Conservation (phyloP, 768 basidiomycete genomes). For the Mrakia frigida region DNA sequence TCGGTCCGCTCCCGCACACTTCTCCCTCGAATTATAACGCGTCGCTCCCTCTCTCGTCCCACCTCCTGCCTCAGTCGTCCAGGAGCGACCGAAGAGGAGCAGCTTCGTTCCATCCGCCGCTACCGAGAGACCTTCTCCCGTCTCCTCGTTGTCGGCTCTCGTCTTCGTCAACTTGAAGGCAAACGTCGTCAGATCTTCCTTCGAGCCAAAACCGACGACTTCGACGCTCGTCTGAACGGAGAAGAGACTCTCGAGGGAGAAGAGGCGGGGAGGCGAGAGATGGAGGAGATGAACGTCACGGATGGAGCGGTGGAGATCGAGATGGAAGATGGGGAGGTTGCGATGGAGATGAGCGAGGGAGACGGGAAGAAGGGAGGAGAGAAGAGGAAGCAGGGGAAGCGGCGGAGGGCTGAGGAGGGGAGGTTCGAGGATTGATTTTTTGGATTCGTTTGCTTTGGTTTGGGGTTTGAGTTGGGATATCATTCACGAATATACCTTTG, state of each 20-base stretch:
- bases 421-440: not conserved
- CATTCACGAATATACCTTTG: too few relatives aligned
- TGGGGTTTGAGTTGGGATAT: too few relatives aligned
- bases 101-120: slow-evolving; percentile 25
- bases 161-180: not conserved
- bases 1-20: not conserved
- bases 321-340: not conserved
- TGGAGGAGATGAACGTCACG: slow-evolving; percentile 2
- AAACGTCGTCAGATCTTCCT: not conserved
- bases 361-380: not conserved
- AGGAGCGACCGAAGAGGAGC: not conserved
- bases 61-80: not conserved
- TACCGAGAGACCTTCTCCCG: slow-evolving; percentile 43
- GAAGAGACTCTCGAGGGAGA: not conserved
- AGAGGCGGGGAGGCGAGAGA: not conserved
- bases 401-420: not conserved
- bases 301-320: slow-evolving; percentile 11
- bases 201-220: not conserved
- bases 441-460: too few relatives aligned
- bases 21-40: not conserved
- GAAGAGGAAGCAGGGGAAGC: not conserved
- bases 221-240: not conserved
- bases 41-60: not conserved
- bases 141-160: slow-evolving; percentile 34
- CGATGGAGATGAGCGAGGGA: not conserved